phyloP scores from a whole-genome alignment of 192 early-diverging fungal genomes.

The Rhizophagus prolifer region DNA sequence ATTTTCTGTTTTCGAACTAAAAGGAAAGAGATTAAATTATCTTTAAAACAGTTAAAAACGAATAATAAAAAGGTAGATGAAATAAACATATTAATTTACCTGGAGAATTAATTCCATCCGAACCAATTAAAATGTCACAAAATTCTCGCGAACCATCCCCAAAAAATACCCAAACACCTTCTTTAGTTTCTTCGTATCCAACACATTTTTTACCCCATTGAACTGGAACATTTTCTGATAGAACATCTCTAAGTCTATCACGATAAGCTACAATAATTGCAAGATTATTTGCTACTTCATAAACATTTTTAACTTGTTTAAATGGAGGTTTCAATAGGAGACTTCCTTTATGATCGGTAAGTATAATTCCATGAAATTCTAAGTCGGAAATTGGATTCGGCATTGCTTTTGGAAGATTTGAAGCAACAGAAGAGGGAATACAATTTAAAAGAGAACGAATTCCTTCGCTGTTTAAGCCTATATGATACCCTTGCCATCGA shows the following conservation, averaged over 20 bases:
- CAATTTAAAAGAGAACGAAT: too few species aligned
- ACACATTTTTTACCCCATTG: too few species aligned
- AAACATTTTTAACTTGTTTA: not conserved
- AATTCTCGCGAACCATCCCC: constrained; percentile 1
- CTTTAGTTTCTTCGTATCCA: constrained; percentile 5
- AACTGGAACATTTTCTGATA: not conserved
- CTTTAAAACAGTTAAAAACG: too few species aligned
- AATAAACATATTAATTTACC: not conserved
- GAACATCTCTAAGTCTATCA: not conserved
- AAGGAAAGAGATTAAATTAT: not conserved
- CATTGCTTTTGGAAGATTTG: not conserved
- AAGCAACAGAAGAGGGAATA: too few species aligned
- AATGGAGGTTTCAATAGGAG: not conserved
- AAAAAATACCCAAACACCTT: constrained; percentile 9
- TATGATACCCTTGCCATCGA: constrained; percentile 11
- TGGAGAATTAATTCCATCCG: constrained; percentile 11
- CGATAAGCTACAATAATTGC: too few species aligned
- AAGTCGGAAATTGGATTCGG: too few species aligned
- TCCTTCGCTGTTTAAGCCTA: not conserved
- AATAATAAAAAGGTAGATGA: not conserved
- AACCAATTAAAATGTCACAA: constrained; percentile 2
- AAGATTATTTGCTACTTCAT: not conserved
- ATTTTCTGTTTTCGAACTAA: constrained; percentile 10
- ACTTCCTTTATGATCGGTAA: not conserved
- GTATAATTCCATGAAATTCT: not conserved